Base-by-base conservation (phyloP, 2,329 filamentous ascomycete species). In the Cyphellophora europaea region DNA sequence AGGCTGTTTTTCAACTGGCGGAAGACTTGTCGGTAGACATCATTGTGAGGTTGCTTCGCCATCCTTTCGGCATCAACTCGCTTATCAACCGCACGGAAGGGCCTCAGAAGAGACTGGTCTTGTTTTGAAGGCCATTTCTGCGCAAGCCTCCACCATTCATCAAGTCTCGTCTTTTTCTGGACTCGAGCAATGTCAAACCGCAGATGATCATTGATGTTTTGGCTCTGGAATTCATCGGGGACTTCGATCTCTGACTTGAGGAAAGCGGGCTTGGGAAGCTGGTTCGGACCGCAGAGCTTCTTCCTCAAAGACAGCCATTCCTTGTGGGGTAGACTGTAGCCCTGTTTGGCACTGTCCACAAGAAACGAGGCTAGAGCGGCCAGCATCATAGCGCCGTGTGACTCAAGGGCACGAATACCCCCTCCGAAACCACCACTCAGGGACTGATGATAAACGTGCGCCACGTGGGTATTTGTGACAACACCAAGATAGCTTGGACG, bases 401-500 rank as follows among this genome's bases (percentile, higher is more conserved):
- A 18, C 4, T 32, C 12, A 6, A 32, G 30, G 17, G 30, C 30
- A 18, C 15, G 6, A 8, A 2, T 32, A n/a, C 30, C 30, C n/a
- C n/a, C n/a, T n/a, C n/a, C n/a, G n/a, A n/a, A n/a, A 13, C 18
- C 30, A 17, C 17, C 21, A 11, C 39, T 42, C 2, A 47, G 31
- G 3, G 23, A 32, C 33, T 70, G 64, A 40, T 72, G 70, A 39
- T 79, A 79, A 0, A 63, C 61, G 0, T 70, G 49, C 15, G 59
- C 65, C 33, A 72, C 67, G 30, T 69, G 62, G 27, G 66, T 61
- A 2, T 56, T 52, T 0, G 74, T 75, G 23, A 68, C 72, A 1
- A 50, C 45, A 0, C 75, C 75, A 5, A 79, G 62, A 13, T 67
- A 50, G 5, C 62, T 66, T 3, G 59, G 47, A 2, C 54, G 53